Evolutionary conservation across 495 filamentous ascomycete species (phyloP), one percentile per base, ranked within the genome.

Genomic region (Hypoxylon lenormandii): DNA sequence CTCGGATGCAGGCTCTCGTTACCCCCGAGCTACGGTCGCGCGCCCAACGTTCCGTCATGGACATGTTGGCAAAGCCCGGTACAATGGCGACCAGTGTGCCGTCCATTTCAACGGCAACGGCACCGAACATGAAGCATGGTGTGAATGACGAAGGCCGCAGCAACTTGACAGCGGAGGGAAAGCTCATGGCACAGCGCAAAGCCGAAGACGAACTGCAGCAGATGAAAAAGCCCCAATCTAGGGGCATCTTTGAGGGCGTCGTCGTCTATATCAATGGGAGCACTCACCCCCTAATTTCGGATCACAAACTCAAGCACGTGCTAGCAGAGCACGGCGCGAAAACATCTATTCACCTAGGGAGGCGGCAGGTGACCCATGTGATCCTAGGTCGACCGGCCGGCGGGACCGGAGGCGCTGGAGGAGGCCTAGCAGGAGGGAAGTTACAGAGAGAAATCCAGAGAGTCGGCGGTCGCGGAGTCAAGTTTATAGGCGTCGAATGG

Each of bases 231-330:
- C 48, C 30, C 12, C 64, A 60, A 15, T 66, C 71, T 22, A 72
- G 61, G 22, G 66, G 68, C 36, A 74, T 96, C 57, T 92, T 97
- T 75, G 72, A 83, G 48, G 84, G 85, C 15, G 80, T 91, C 22
- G 85, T 83, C 19, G 84, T 98, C 75, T 95, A 95, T 79, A 85
- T 98, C 79, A 97, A 97, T 79, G 94, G 93, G 54, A 91, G 90
- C 53, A 97, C 92, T 0, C 80, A 88, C 53, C 92, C 94, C 5
- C 72, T 85, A 12, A 85, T 98, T 46, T 93, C 91, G 0, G 94
- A 98, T 79, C 91, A 96, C 76, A 88, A 86, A 72, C 85, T 98
- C 47, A 96, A 95, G 79, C 88, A 86, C 37, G 80, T 96, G 26
- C 82, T 98, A 18, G 86, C 84, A 8, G 78, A 86, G 54, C 83